phyloP scores from a whole-genome alignment of 148 eudicot genomes.

The Tetragonia tetragonoides region DNA sequence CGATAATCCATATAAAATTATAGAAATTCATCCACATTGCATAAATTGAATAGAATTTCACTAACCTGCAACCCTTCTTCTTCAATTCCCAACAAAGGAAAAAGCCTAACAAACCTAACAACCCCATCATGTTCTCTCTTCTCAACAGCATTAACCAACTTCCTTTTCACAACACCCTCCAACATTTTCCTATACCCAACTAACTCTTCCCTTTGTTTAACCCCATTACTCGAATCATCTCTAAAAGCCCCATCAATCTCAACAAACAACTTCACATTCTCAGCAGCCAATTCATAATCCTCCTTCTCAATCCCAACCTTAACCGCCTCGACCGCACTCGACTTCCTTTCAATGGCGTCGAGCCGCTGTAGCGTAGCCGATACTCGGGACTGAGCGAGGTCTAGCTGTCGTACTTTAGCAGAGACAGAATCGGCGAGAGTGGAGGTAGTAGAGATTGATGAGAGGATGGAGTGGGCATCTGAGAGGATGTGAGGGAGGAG shows the following conservation, averaged over 20 bases:
- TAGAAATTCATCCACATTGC: neutral
- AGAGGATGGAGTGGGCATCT: constrained; percentile 63
- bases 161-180: constrained; percentile 59
- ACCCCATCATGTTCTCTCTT: constrained; percentile 63
- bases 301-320: constrained; percentile 50
- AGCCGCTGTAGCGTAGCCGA: constrained; percentile 60
- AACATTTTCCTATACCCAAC: constrained; percentile 62
- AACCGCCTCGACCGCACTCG: constrained; percentile 58
- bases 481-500: constrained; percentile 55
- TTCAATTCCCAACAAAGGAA: constrained; percentile 63
- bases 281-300: constrained; percentile 72
- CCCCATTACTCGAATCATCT: constrained; percentile 42
- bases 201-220: constrained; percentile 65
- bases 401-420: constrained; percentile 84
- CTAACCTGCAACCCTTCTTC: constrained; percentile 82
- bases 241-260: constrained; percentile 61
- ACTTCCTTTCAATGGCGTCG: constrained; percentile 69
- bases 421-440: constrained; percentile 71
- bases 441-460: constrained; percentile 67
- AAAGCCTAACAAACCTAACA: constrained; percentile 60
- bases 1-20: neutral
- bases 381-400: constrained; percentile 84
- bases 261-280: constrained; percentile 52
- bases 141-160: constrained; percentile 56
- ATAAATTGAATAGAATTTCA: constrained; percentile 22